Evolutionary conservation across 106 monocot genomes (phyloP), one percentile per base, ranked within the genome.

Genomic region (Hemerocallis citrina): DNA sequence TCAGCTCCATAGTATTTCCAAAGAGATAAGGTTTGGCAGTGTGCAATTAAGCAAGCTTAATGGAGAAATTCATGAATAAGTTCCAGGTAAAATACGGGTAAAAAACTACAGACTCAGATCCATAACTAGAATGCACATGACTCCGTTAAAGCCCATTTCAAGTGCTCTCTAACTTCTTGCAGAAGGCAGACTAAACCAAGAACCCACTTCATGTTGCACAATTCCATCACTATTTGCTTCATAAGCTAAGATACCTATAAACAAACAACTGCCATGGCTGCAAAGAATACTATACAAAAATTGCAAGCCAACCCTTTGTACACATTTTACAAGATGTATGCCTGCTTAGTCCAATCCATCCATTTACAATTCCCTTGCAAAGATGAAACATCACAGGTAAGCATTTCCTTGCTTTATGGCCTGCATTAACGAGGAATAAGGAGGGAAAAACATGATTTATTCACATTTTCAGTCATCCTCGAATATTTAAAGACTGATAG

Each of bases 261-360:
- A 19, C 52, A 29, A 21, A 42, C 19, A 51, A 70, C 44, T 25
- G 5, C 61, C 20, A 31, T 40, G 31, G 52, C 61, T 41, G 38
- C 70, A 62, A 61, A 52, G 39, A 60, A 69, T 69, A 57, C 41
- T 68, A 44, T 58, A 62, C 70, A 52, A 70, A 52, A 62, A 38
- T 62, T 61, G 70, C 69, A 39, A 61, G 51, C 41, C 50, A 28
- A 40, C 22, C 30, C 39, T 51, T 38, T 70, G 38, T 70, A 61
- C 61, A 70, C 35, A 62, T 50, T 61, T 31, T 52, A 49, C 48
- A 70, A 17, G 21, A 36, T 20, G 24, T 20, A 10, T 13, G 30
- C n/a, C 46, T 68, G 40, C 34, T 13, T 44, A 45, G 43, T 22
- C 57, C 52, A 57, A 44, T 15, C 57, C 39, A 15, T 57, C n/a